Evolutionary conservation across 768 basidiomycete genomes (phyloP), one percentile per base, ranked within the genome.

Genomic region (Boletales sp.): DNA sequence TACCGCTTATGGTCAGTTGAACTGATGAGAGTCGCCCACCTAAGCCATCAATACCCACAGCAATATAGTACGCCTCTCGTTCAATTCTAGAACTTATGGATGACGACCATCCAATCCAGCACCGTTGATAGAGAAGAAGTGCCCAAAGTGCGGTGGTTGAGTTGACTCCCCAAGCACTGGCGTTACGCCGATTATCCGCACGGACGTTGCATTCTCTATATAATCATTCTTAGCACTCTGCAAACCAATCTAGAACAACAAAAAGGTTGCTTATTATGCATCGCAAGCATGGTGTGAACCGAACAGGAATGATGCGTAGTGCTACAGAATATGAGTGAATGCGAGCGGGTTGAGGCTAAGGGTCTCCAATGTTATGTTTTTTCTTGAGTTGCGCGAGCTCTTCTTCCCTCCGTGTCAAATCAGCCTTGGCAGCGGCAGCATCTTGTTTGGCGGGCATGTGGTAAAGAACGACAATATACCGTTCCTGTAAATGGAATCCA

Each of bases 361-460:
- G 79, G 56, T 92, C 90, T 46, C 84, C 86, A 57, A 94, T 90
- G 58, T 92, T 69, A 65, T 93, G 89, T 66, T 84, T 84, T 70
- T 83, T 81, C 79, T 97, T 97, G 62, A 94, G 75, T 56, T 84
- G 83, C 1, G 80, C 83, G 33, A 97, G 74, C 57, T 95, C 94
- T 69, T 93, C 87, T 73, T 98, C 95, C 61, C 95, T 76, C 59
- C 83, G 82, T 13, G 91, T 90, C 45, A 98, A 72, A 58, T 98
- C 95, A 18, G 91, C 90, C 64, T 96, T 96, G 13, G 88, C 87
- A 8, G 91, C 87, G 1, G 92, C 91, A 2, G 92, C 92, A 60
- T 94, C 92, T 62, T 94, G 92, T 69, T 94, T 91, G n/a, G 92
- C 86, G 34, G 94, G 92, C 86, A 97, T 95, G 66, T 98, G 94